These are phyloP conservation scores for Kuraishia molischiana DNA, from an alignment of 805 yeast species.

Conservation along the genomic window DNA sequence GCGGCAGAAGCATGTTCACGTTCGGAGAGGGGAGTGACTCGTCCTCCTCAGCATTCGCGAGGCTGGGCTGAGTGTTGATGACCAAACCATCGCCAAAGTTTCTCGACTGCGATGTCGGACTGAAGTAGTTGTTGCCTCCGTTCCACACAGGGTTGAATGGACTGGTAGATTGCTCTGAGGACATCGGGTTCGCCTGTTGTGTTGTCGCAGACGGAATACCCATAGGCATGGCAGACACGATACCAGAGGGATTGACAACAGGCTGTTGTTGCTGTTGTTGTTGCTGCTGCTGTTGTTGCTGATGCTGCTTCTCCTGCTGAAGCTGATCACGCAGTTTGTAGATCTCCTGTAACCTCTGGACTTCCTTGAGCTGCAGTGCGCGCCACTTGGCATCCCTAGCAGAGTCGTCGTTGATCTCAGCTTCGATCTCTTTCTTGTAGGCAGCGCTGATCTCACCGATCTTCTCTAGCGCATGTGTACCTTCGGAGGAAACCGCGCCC, in stretches of 20 bases:
- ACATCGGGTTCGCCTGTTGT: background rate
- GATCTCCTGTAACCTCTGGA: slow-evolving; percentile 16
- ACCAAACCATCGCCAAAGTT: background rate
- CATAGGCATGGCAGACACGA: background rate
- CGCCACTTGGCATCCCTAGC: slow-evolving; percentile 28
- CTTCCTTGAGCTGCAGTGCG: slow-evolving; percentile 26
- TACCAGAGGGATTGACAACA: background rate
- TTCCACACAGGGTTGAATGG: background rate
- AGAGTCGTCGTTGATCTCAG: slow-evolving; percentile 21
- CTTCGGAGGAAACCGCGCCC: slow-evolving; percentile 18
- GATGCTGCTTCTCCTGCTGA: slow-evolving; percentile 7
- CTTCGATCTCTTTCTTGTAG: slow-evolving; percentile 19
- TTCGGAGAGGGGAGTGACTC: slow-evolving; percentile 1
- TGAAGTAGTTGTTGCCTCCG: background rate
- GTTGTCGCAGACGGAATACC: slow-evolving; percentile 6
- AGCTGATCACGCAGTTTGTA: slow-evolving; percentile 10
- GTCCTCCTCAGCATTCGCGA: background rate
- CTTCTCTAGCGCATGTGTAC: slow-evolving; percentile 12
- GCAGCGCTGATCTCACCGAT: slow-evolving; percentile 16
- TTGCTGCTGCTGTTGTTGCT: slow-evolving; percentile 9
- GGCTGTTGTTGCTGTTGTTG: slow-evolving; percentile 7
- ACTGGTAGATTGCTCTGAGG: no score
- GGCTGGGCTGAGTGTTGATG: background rate
- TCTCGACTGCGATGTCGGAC: background rate
- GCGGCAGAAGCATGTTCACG: slow-evolving; percentile 19